Evolutionary conservation across 1,284 basidiomycete species (phyloP).

Genomic region (Pascua guehoae): DNA sequence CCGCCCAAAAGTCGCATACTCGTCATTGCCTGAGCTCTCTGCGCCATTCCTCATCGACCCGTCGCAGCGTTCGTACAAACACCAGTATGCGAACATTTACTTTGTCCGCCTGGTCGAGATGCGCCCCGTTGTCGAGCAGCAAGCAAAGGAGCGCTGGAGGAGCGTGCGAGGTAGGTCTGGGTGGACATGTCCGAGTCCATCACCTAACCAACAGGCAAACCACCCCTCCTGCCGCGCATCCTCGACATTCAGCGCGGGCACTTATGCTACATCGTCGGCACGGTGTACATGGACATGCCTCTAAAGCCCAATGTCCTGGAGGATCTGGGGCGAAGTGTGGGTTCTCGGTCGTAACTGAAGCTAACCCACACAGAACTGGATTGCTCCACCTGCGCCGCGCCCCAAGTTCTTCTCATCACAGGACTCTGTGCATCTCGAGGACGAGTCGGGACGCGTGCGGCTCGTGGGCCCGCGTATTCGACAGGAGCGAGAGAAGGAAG

Average conservation of each 20-base stretch:
- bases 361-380: conserved; percentile 65
- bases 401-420: conserved; percentile 71
- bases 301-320: conserved; percentile 95
- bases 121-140: conserved; percentile 60
- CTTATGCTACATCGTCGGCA: conserved; percentile 87
- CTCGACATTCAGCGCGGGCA: conserved; percentile 81
- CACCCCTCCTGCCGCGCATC: conserved; percentile 73
- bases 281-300: conserved; percentile 96
- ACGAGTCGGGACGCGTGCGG: conserved; percentile 86
- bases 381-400: conserved; percentile 73
- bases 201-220: conserved; percentile 56
- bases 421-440: conserved; percentile 86
- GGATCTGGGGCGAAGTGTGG: conserved; percentile 86
- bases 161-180: conserved; percentile 56
- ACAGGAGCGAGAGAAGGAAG: conserved; percentile 49
- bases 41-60: conserved; percentile 46
- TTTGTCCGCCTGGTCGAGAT: conserved; percentile 70
- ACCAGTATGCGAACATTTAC: conserved; percentile 93
- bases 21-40: conserved; percentile 41
- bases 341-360: conserved; percentile 27
- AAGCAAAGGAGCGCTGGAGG: conserved; percentile 66
- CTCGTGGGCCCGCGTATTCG: conserved; percentile 67
- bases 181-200: no score
- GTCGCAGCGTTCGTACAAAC: conserved; percentile 54
- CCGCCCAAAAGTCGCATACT: conserved; percentile 36